phyloP scores from a whole-genome alignment of 768 basidiomycete genomes.

The Suillus americanus region DNA sequence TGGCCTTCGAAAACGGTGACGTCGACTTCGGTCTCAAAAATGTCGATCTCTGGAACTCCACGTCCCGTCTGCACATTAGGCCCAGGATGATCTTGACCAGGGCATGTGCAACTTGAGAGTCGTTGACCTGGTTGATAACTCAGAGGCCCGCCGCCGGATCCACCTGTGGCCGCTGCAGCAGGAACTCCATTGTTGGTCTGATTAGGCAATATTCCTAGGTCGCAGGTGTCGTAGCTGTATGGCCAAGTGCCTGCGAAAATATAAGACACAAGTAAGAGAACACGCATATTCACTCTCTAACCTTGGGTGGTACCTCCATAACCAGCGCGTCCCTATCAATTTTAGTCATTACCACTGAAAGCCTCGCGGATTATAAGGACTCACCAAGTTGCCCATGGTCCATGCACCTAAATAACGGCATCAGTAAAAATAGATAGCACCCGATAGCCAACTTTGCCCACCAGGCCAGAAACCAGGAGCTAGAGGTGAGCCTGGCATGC shows the following conservation, averaged over 20 bases:
- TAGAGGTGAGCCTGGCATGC: constrained; percentile 61
- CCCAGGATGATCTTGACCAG: constrained; percentile 85
- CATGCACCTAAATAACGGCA: constrained; percentile 47
- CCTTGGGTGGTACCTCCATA: constrained; percentile 90
- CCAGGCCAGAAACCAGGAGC: constrained; percentile 88
- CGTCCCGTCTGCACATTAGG: constrained; percentile 64
- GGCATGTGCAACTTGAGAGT: constrained; percentile 85
- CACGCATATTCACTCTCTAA: constrained; percentile 1
- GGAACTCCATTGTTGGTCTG: constrained; percentile 72
- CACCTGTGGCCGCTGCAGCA: constrained; percentile 53
- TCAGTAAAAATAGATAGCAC: constrained; percentile 7
- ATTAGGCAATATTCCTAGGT: constrained; percentile 82
- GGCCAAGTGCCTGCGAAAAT: constrained; percentile 56
- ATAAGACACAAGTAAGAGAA: constrained; percentile 4
- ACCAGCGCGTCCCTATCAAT: constrained; percentile 72
- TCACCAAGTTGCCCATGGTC: constrained; percentile 72
- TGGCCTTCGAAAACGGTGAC: constrained; percentile 48
- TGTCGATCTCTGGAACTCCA: constrained; percentile 90
- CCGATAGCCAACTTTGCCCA: constrained; percentile 32
- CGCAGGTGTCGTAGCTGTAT: constrained; percentile 82
- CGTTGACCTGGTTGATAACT: constrained; percentile 87
- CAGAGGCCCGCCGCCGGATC: constrained; percentile 48
- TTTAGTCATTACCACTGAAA: constrained; percentile 17
- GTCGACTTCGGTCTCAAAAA: constrained; percentile 82
- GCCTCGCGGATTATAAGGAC: constrained; percentile 13